A percentile compares a stretch with the other conserved stretches of the same genome.
phyloP scores from a whole-genome alignment of 352 stramenopile genomes.

The Phytophthora boehmeriae region DNA sequence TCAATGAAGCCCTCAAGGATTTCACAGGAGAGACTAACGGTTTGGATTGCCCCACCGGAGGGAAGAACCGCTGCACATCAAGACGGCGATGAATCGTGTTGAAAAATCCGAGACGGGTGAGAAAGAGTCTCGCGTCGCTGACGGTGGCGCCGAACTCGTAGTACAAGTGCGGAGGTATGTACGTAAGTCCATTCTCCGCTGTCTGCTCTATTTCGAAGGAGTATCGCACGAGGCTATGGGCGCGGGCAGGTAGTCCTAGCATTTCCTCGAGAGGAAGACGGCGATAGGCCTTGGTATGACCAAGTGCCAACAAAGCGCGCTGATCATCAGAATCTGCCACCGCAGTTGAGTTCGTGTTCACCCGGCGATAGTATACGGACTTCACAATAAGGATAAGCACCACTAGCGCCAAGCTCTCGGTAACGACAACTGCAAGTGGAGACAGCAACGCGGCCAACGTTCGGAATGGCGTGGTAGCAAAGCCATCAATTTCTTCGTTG shows the following conservation, averaged over 20 bases:
- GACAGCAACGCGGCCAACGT: constrained; percentile 38
- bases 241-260: constrained; percentile 50
- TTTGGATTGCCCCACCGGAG: constrained; percentile 8
- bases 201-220: constrained; percentile 47
- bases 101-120: constrained; percentile 53
- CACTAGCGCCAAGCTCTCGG: constrained; percentile 33
- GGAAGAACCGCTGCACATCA: constrained; percentile 55
- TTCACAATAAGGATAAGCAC: constrained; percentile 27
- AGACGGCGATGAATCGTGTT: constrained; percentile 60
- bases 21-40: constrained; percentile 11
- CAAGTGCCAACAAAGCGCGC: constrained; percentile 18
- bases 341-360: background rate
- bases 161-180: constrained; percentile 60
- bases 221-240: constrained; percentile 52
- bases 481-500: constrained; percentile 54
- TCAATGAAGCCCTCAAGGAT: too few relatives aligned
- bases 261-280: constrained; percentile 60
- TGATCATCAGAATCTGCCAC: constrained; percentile 2
- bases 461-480: constrained; percentile 31
- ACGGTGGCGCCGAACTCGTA: constrained; percentile 61
- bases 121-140: constrained; percentile 48
- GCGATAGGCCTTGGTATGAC: constrained; percentile 33
- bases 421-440: constrained; percentile 40
- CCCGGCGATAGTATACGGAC: constrained; percentile 15
- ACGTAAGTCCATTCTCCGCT: constrained; percentile 36